A percentile compares a stretch with the other conserved stretches of the same genome.
phyloP scores from a whole-genome alignment of 2,329 filamentous ascomycete genomes.

The Fusarium chuoi region DNA sequence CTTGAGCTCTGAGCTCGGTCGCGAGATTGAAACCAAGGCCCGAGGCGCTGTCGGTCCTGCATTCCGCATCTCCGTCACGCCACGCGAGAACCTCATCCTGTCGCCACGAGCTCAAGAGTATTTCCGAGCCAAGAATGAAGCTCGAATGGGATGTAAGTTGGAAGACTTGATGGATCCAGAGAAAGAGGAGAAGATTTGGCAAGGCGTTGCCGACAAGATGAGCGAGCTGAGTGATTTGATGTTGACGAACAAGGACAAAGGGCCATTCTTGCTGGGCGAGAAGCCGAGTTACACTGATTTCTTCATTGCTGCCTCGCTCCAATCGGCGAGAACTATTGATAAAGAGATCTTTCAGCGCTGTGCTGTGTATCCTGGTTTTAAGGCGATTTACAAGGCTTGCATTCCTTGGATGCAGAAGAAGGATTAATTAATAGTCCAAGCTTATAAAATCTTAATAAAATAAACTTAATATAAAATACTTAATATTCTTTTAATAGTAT shows the following conservation, averaged over 20 bases:
- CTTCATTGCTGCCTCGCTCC: slow-evolving; percentile 13
- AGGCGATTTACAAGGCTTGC: slow-evolving; percentile 8
- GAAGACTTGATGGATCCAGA: background rate
- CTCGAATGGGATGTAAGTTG: background rate
- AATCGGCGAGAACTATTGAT: slow-evolving; percentile 7
- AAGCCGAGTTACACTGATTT: slow-evolving; percentile 17
- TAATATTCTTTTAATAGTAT: no score
- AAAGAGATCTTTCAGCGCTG: slow-evolving; percentile 1
- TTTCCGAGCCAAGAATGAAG: slow-evolving; percentile 5
- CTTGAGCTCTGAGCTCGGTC: background rate
- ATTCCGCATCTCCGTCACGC: background rate
- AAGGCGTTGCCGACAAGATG: background rate
- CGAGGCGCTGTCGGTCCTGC: background rate
- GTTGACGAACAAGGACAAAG: background rate
- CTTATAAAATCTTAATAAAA: no score
- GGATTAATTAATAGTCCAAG: background rate
- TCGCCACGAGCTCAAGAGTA: slow-evolving; percentile 12
- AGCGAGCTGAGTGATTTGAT: background rate
- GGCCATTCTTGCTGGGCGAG: background rate
- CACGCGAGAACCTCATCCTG: slow-evolving; percentile 10
- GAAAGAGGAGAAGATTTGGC: slow-evolving; percentile 1
- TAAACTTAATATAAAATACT: no score
- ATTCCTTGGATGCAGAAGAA: background rate
- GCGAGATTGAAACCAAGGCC: background rate
- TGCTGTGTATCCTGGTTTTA: background rate